A percentile compares a stretch with the other conserved stretches of the same genome.
phyloP scores from a whole-genome alignment of 495 filamentous ascomycete genomes.

The Penicillium parvum region DNA sequence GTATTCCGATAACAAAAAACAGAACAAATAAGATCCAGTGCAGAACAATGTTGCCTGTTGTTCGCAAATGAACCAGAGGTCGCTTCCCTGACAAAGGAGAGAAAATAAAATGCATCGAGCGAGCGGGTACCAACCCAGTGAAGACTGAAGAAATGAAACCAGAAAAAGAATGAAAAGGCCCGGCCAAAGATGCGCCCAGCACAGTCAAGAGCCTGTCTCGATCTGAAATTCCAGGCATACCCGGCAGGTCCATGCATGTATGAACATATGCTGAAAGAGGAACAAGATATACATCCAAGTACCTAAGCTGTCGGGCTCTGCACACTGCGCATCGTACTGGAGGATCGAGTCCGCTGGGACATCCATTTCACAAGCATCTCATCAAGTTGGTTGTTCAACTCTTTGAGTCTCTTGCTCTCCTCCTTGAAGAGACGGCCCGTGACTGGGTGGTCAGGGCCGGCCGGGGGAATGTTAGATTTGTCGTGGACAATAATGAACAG shows the following conservation, averaged over 20 bases:
- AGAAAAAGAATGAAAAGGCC: constrained; percentile 11
- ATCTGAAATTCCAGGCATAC: constrained; percentile 1
- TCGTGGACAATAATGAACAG: constrained; percentile 88
- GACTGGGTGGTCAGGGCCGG: constrained; percentile 76
- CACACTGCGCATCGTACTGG: constrained; percentile 10
- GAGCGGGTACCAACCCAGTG: constrained; percentile 4
- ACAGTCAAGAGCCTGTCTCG: constrained; percentile 9
- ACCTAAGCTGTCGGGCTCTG: constrained; percentile 19
- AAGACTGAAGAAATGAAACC: background rate
- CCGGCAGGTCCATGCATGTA: constrained; percentile 10
- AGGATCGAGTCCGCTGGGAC: constrained; percentile 47
- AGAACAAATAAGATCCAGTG: constrained; percentile 7
- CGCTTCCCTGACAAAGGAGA: constrained; percentile 6
- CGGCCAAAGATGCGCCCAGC: constrained; percentile 25
- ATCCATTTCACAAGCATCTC: constrained; percentile 82
- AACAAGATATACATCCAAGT: constrained; percentile 3
- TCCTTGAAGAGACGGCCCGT: constrained; percentile 77
- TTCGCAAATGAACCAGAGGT: constrained; percentile 7
- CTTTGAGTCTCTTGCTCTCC: constrained; percentile 72
- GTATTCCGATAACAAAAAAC: constrained; percentile 22
- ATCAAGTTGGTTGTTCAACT: constrained; percentile 81
- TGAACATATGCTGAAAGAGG: constrained; percentile 8
- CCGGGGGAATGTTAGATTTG: constrained; percentile 72
- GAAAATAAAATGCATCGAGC: constrained; percentile 7
- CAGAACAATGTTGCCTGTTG: constrained; percentile 16